These are phyloP conservation scores for Chalaropsis ovoidea DNA, from an alignment of 2,329 filamentous ascomycete species.

Conservation along the genomic window DNA sequence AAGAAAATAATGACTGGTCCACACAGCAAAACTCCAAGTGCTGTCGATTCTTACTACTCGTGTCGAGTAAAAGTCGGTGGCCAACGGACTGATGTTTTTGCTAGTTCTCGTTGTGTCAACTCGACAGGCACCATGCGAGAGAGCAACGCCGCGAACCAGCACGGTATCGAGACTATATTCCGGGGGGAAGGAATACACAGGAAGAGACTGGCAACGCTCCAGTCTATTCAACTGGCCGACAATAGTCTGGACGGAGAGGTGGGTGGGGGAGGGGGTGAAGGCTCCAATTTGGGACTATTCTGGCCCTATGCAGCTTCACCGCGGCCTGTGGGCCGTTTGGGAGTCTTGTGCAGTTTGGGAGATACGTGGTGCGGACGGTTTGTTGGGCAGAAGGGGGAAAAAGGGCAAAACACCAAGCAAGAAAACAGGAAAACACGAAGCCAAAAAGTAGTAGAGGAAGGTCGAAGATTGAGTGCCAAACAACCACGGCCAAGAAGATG, in stretches of 20 bases:
- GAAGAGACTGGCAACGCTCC: background rate
- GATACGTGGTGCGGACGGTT: background rate
- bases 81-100: background rate
- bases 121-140: background rate
- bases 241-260: background rate
- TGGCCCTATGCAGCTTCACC: background rate
- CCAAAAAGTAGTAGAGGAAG: background rate
- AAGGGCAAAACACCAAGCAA: background rate
- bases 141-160: too few species aligned
- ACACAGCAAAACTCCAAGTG: constrained; percentile 1
- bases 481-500: background rate
- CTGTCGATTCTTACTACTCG: background rate
- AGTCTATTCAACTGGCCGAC: background rate
- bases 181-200: background rate
- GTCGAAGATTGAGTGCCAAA: background rate
- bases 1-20: background rate
- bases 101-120: background rate
- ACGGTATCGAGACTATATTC: background rate
- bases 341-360: background rate
- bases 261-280: background rate
- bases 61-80: background rate
- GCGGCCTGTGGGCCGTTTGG: background rate
- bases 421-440: background rate
- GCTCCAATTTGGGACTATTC: background rate
- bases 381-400: background rate